Evolutionary conservation across 129 eudicot genomes (phyloP).

Genomic region (Flaveria sonorensis): DNA sequence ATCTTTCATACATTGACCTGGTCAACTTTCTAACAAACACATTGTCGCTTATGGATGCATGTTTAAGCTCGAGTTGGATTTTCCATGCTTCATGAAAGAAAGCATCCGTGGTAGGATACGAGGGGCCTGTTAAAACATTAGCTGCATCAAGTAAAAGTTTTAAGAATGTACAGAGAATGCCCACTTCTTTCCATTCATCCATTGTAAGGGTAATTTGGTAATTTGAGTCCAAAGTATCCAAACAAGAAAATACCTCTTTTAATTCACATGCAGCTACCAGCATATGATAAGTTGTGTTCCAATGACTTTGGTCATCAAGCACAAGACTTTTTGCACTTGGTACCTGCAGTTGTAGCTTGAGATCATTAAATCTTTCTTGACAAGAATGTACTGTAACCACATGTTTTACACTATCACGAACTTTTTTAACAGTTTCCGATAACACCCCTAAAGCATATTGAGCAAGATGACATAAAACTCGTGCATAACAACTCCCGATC

Average conservation of each 20-base stretch:
- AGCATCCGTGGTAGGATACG: conserved; percentile 52
- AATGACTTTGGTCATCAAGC: conserved; percentile 61
- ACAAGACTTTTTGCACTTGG: conserved; percentile 58
- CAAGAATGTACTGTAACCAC: conserved; percentile 42
- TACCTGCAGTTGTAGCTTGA: conserved; percentile 69
- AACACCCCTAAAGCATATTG: conserved; percentile 48
- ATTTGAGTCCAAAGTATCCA: conserved; percentile 60
- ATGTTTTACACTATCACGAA: conserved; percentile 75
- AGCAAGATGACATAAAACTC: conserved; percentile 58
- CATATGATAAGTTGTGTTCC: conserved; percentile 91
- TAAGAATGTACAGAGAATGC: conserved; percentile 55
- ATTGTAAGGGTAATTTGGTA: conserved; percentile 43
- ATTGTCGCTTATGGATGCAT: conserved; percentile 49
- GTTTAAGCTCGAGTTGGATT: conserved; percentile 55
- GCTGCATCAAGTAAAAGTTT: conserved; percentile 68
- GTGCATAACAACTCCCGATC: conserved; percentile 66
- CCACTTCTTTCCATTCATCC: conserved; percentile 80
- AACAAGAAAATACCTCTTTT: conserved; percentile 75
- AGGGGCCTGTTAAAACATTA: conserved; percentile 43
- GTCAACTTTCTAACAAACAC: conserved; percentile 46
- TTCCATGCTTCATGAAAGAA: conserved; percentile 69
- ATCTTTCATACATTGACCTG: conserved; percentile 58
- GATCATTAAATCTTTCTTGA: conserved; percentile 49
- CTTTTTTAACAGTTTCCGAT: conserved; percentile 53
- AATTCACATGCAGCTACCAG: conserved; percentile 70